Percentiles rank a stretch among this genome's conserved stretches.
phyloP scores from a whole-genome alignment of 2,329 filamentous ascomycete species.

The Colletotrichum filicis region DNA sequence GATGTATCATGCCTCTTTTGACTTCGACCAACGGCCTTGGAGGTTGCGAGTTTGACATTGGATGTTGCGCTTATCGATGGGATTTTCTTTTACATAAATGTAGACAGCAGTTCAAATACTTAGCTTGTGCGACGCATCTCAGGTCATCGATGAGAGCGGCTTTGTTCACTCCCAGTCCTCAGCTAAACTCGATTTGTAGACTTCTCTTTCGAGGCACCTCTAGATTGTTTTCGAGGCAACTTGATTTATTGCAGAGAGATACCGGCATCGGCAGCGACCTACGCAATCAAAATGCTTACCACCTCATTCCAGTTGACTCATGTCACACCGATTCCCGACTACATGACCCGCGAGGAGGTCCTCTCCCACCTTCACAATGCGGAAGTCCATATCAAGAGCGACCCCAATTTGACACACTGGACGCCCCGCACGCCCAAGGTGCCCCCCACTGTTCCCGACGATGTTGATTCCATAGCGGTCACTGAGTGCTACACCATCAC shows the following conservation, averaged over 20 bases:
- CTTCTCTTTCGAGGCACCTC: background rate
- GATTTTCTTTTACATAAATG: background rate
- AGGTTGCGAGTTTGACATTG: background rate
- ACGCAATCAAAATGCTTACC: constrained; percentile 50
- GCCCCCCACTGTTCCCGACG: constrained; percentile 42
- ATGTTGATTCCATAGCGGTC: constrained; percentile 39
- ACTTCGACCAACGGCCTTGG: background rate
- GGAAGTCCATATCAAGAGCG: constrained; percentile 60
- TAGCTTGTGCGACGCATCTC: background rate
- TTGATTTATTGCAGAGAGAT: background rate
- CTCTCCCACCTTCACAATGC: constrained; percentile 61
- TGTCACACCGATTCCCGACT: constrained; percentile 53
- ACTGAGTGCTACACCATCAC: constrained; percentile 58
- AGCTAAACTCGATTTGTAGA: background rate
- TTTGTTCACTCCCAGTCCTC: background rate
- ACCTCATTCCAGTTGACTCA: constrained; percentile 55
- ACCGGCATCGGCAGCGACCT: background rate
- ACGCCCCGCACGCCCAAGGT: constrained; percentile 42
- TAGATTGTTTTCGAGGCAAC: too few relatives aligned
- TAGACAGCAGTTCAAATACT: background rate
- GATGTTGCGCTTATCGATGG: background rate
- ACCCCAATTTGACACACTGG: constrained; percentile 59
- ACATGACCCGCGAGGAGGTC: constrained; percentile 46
- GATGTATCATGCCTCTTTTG: background rate
- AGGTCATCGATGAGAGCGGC: too few relatives aligned